Evolutionary conservation across 805 yeast species (phyloP).

Genomic region (Lipomyces spencermartinsiae): DNA sequence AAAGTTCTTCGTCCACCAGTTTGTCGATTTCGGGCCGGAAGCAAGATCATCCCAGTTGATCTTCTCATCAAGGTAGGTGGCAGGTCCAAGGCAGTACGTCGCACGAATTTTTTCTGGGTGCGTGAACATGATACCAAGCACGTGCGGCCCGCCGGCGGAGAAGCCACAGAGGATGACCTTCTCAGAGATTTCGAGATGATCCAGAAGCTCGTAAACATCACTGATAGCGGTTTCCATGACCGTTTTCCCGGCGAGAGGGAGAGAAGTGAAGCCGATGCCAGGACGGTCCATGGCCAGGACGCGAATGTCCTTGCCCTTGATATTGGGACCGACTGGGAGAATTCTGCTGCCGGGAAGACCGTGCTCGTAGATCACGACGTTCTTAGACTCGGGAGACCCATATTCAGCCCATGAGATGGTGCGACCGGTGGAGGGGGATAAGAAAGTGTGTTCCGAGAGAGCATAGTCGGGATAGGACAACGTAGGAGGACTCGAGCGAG

Average conservation of each 20-base stretch:
- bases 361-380: constrained; percentile 37
- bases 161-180: constrained; percentile 36
- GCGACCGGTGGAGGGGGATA: constrained; percentile 36
- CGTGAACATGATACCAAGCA: constrained; percentile 30
- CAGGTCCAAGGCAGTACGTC: constrained; percentile 36
- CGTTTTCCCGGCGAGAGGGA: constrained; percentile 31
- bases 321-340: constrained; percentile 32
- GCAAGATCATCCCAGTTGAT: constrained; percentile 29
- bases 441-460: constrained; percentile 35
- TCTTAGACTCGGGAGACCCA: constrained; percentile 31
- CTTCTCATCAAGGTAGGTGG: constrained; percentile 31
- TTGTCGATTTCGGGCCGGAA: constrained; percentile 27
- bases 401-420: constrained; percentile 38
- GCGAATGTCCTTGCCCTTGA: constrained; percentile 39
- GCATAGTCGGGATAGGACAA: constrained; percentile 36
- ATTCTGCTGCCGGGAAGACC: constrained; percentile 37
- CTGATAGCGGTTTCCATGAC: constrained; percentile 36
- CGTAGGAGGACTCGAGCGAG: constrained; percentile 36
- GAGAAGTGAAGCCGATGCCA: constrained; percentile 37
- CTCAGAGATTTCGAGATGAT: constrained; percentile 28
- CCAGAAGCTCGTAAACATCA: constrained; percentile 36
- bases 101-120: constrained; percentile 29
- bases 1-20: constrained; percentile 25
- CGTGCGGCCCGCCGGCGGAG: constrained; percentile 39
- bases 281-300: constrained; percentile 37